phyloP scores from a whole-genome alignment of 75 land plant species.

The Adiantum capillusveneris region DNA sequence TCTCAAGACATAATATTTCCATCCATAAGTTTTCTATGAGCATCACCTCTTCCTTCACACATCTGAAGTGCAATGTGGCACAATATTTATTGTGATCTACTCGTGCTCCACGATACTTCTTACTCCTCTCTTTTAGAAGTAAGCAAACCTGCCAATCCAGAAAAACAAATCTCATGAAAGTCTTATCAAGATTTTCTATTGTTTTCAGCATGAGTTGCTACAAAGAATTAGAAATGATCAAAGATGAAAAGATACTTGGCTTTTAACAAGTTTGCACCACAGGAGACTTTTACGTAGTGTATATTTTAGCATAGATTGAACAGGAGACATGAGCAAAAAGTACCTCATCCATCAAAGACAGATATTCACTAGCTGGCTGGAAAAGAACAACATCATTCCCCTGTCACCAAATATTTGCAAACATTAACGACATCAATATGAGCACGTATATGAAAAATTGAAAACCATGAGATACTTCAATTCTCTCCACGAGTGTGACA shows the following conservation, averaged over 20 bases:
- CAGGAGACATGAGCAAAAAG: not conserved
- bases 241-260: too few species aligned
- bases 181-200: not conserved
- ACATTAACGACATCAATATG: not conserved
- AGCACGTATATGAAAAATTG: not conserved
- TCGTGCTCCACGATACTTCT: slow-evolving; percentile 24
- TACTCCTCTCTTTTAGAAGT: slow-evolving; percentile 18
- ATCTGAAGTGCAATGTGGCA: slow-evolving; percentile 38
- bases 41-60: slow-evolving; percentile 39
- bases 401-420: slow-evolving; percentile 15
- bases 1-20: too few species aligned
- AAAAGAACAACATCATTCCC: slow-evolving; percentile 69
- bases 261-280: too few species aligned
- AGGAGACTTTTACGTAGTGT: not conserved
- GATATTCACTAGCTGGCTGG: slow-evolving; percentile 88
- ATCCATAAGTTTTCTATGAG: not conserved
- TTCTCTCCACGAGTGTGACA: too few species aligned
- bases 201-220: not conserved
- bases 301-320: not conserved
- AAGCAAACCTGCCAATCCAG: slow-evolving; percentile 12
- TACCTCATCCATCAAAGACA: slow-evolving; percentile 87
- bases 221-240: not conserved
- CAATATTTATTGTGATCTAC: slow-evolving; percentile 47
- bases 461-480: too few species aligned
- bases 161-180: too few species aligned